phyloP scores from a whole-genome alignment of 306 rosid genomes.

The Begonia fuchsioides region DNA sequence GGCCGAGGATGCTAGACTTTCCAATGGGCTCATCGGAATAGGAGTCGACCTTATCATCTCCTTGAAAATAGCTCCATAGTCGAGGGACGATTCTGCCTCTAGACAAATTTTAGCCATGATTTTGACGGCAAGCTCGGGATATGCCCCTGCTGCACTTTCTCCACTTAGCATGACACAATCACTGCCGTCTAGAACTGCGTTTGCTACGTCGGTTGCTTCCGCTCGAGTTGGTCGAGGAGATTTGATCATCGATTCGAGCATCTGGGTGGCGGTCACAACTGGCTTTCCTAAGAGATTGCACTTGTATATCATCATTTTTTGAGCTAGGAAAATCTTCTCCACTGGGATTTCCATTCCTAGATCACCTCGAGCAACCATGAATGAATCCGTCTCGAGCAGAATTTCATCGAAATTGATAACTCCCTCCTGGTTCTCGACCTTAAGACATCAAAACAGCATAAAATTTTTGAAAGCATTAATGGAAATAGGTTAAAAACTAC shows the following conservation, averaged over 20 bases:
- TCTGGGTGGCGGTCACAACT: constrained; percentile 94
- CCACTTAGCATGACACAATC: constrained; percentile 98
- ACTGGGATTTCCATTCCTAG: constrained; percentile 99
- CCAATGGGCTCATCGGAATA: constrained; percentile 94
- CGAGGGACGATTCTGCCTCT: constrained; percentile 90
- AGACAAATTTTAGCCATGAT: constrained; percentile 87
- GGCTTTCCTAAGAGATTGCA: constrained; percentile 93
- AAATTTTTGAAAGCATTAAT: no score
- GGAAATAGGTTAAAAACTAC: no score
- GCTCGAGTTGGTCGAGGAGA: constrained; percentile 94
- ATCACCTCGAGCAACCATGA: constrained; percentile 99
- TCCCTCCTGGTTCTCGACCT: constrained; percentile 99
- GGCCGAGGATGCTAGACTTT: constrained; percentile 95
- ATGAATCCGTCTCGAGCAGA: constrained; percentile 89
- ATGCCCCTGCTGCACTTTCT: constrained; percentile 93
- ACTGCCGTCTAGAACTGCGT: constrained; percentile 91
- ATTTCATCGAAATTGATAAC: constrained; percentile 91
- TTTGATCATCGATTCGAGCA: constrained; percentile 98
- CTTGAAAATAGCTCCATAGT: constrained; percentile 77
- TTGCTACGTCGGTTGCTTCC: constrained; percentile 93
- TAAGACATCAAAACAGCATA: constrained; percentile 9
- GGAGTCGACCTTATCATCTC: constrained; percentile 94
- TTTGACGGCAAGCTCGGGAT: constrained; percentile 85
- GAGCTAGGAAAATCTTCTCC: constrained; percentile 89
- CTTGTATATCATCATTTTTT: constrained; percentile 96